Base-by-base conservation (phyloP, 495 filamentous ascomycete genomes). In the Podospora pseudocomata region DNA sequence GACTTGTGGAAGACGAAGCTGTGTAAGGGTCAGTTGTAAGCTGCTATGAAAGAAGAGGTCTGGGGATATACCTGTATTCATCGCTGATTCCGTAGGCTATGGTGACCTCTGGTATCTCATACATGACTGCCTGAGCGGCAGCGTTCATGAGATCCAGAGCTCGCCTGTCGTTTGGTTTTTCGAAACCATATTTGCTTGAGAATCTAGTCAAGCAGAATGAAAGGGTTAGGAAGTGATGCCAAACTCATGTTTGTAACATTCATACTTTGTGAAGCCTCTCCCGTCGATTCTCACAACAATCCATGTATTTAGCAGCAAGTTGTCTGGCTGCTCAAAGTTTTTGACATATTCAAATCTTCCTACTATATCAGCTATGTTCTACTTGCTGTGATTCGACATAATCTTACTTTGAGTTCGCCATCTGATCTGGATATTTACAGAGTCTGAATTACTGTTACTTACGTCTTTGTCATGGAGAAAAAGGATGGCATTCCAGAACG, bases 71-170 rank as follows among this genome's bases (percentile, higher is more conserved):
- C 39, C 39, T 49, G 75, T 87, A 98, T 76, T 99, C 95, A 75
- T 99, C 95, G 73, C 92, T 96, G 64, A 95, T 87, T 6, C 95
- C 95, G 70, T 97, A 99, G 1, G 89, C 93, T 70, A 97, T 88
- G 15, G 86, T 84, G 49, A 97, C 86, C 75, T 99, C 94, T 13
- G 91, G 89, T 2, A 97, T 77, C 49, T 97, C 92, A 69, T 86
- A 87, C 85, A 97, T 86, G 65, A 97, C 91, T 5, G 88, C 90
- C 54, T 86, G 84, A 2, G 95, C 95, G 1, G 92, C 92, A 3
- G 89, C 91, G 75, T 98, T 99, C 95, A 97, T 97, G 71, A 99
- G 87, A 78, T 95, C 86, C 3, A 97, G 81, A 30, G 94, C 95
- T 59, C 90, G 86, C 63, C 84, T 84, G 76, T 99, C 95, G 81